These are phyloP conservation scores for Penicillium verhagenii DNA, from an alignment of 495 filamentous ascomycete species.

Conservation along the genomic window DNA sequence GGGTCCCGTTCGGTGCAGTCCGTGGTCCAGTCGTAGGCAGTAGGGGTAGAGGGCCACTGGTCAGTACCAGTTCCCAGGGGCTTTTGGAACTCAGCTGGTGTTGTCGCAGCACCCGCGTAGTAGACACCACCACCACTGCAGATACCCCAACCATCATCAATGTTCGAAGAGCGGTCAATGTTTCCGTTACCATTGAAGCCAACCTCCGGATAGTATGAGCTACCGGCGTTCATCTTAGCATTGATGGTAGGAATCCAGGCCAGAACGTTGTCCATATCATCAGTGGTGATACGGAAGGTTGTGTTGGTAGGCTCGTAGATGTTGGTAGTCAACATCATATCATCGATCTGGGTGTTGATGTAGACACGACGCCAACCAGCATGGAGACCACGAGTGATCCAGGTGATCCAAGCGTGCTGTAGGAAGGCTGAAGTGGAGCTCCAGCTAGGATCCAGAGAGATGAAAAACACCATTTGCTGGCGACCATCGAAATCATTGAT, in stretches of 20 bases:
- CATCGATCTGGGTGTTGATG: constrained; percentile 63
- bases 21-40: constrained; percentile 46
- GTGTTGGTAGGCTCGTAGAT: constrained; percentile 48
- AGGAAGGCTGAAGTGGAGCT: constrained; percentile 53
- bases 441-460: constrained; percentile 55
- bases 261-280: constrained; percentile 49
- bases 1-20: constrained; percentile 49
- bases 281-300: constrained; percentile 50
- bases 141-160: constrained; percentile 26
- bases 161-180: constrained; percentile 46
- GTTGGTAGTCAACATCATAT: constrained; percentile 58
- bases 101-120: constrained; percentile 40
- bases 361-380: constrained; percentile 55
- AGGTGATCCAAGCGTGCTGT: constrained; percentile 65
- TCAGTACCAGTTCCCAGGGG: constrained; percentile 55
- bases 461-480: constrained; percentile 64
- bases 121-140: constrained; percentile 41
- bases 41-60: constrained; percentile 51
- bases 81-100: constrained; percentile 55
- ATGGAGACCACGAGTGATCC: constrained; percentile 57
- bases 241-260: constrained; percentile 52
- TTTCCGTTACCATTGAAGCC: constrained; percentile 64
- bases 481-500: constrained; percentile 59
- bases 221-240: constrained; percentile 53
- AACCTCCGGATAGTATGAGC: constrained; percentile 55